Percentiles rank a stretch among this genome's conserved stretches.
phyloP scores from a whole-genome alignment of 148 eudicot species.

The Heliosperma pusillum region DNA sequence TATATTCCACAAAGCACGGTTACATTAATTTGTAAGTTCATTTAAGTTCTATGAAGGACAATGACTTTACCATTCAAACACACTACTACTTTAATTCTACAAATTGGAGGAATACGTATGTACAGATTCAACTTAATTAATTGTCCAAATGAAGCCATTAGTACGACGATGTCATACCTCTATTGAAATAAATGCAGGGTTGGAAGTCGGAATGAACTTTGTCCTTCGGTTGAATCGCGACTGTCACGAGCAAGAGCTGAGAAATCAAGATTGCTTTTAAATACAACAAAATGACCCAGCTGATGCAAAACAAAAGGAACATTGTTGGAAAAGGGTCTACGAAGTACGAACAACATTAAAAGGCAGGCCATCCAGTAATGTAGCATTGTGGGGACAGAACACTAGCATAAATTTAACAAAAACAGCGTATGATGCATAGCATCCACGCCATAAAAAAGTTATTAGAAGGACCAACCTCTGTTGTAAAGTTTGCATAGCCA shows the following conservation, averaged over 20 bases:
- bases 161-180: not conserved
- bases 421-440: not conserved
- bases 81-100: not conserved
- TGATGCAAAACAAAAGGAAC: not conserved
- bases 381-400: not conserved
- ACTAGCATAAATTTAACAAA: not conserved
- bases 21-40: not conserved
- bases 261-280: not conserved
- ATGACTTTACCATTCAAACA: not conserved
- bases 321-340: too few relatives aligned
- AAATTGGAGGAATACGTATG: not conserved
- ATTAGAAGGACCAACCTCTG: conserved; percentile 24
- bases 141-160: not conserved
- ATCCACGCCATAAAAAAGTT: not conserved
- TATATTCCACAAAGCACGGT: not conserved
- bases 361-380: not conserved
- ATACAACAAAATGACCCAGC: conserved; percentile 1
- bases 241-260: not conserved
- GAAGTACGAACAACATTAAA: not conserved
- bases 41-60: not conserved
- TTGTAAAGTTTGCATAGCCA: not conserved
- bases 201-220: not conserved
- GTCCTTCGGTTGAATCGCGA: not conserved
- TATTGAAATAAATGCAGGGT: not conserved
- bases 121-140: not conserved